These are phyloP conservation scores for Plantago coronopus DNA, from an alignment of 305 asterid species.

Conservation along the genomic window DNA sequence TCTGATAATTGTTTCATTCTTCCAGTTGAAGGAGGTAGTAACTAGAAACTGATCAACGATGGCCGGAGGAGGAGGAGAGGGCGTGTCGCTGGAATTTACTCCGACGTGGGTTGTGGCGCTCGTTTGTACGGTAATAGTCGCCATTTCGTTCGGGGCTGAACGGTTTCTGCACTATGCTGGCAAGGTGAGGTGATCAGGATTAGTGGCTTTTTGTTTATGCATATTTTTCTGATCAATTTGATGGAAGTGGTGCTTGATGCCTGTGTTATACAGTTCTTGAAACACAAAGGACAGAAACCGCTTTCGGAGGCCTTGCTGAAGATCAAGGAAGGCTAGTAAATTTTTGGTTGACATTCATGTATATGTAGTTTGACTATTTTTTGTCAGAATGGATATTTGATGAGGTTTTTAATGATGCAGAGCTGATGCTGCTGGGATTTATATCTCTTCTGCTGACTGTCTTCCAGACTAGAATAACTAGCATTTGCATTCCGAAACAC, in stretches of 20 bases:
- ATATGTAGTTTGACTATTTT: background rate
- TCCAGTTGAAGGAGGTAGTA: background rate
- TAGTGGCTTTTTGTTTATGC: too few species aligned
- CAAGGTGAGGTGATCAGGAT: slow-evolving; percentile 31
- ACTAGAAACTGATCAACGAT: slow-evolving; percentile 13
- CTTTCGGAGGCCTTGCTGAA: slow-evolving; percentile 64
- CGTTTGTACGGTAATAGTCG: slow-evolving; percentile 62
- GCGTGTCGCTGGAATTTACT: slow-evolving; percentile 42
- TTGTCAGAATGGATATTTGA: background rate
- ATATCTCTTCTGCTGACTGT: slow-evolving; percentile 61
- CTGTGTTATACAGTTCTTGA: slow-evolving; percentile 35
- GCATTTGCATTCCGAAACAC: slow-evolving; percentile 49
- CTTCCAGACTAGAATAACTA: slow-evolving; percentile 35
- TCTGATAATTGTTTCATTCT: background rate
- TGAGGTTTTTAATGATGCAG: slow-evolving; percentile 29
- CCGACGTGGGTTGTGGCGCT: slow-evolving; percentile 74
- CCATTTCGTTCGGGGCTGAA: slow-evolving; percentile 53
- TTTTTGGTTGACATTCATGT: background rate
- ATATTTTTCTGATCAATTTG: too few species aligned
- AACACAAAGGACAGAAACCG: slow-evolving; percentile 51
- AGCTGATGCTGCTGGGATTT: slow-evolving; percentile 72
- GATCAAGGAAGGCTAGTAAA: slow-evolving; percentile 55
- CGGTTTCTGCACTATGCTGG: slow-evolving; percentile 56
- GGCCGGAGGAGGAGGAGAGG: slow-evolving; percentile 53
- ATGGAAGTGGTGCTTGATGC: too few species aligned